phyloP scores from a whole-genome alignment of 495 filamentous ascomycete genomes.

The Glutinoglossum americanum region DNA sequence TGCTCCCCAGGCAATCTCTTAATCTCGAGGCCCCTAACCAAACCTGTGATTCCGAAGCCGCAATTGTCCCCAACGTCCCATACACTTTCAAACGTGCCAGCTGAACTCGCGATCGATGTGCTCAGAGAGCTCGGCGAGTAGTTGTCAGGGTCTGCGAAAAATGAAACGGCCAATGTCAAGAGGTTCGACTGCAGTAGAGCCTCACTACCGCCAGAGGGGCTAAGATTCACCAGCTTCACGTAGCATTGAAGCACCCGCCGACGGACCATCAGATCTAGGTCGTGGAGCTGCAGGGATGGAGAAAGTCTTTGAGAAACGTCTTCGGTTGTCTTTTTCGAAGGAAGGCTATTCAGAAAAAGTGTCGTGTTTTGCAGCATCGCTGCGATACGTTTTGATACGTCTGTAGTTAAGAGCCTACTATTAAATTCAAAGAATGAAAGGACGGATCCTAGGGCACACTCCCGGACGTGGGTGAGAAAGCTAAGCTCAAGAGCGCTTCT shows the following conservation, averaged over 20 bases:
- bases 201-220: constrained; percentile 59
- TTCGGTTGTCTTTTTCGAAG: constrained; percentile 66
- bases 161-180: constrained; percentile 72
- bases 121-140: constrained; percentile 68
- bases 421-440: constrained; percentile 90
- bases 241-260: constrained; percentile 89
- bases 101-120: constrained; percentile 79
- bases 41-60: constrained; percentile 76
- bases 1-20: constrained; percentile 50
- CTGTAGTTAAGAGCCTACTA: constrained; percentile 69
- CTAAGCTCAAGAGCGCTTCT: constrained; percentile 68
- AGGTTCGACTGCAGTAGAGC: constrained; percentile 79
- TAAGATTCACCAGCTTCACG: constrained; percentile 68
- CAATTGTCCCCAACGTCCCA: constrained; percentile 93
- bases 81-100: constrained; percentile 70
- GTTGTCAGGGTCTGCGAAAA: constrained; percentile 84
- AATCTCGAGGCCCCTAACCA: constrained; percentile 57
- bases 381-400: constrained; percentile 84
- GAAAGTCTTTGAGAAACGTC: constrained; percentile 70
- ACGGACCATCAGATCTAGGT: constrained; percentile 82
- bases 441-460: constrained; percentile 83
- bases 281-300: constrained; percentile 72
- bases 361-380: constrained; percentile 92
- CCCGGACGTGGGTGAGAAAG: constrained; percentile 83
- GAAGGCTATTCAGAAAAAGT: constrained; percentile 63